A percentile compares a stretch with the other conserved stretches of the same genome.
These are phyloP conservation scores for Pseudogymnoascus sp. DNA, from an alignment of 2,329 filamentous ascomycete genomes.

Conservation along the genomic window DNA sequence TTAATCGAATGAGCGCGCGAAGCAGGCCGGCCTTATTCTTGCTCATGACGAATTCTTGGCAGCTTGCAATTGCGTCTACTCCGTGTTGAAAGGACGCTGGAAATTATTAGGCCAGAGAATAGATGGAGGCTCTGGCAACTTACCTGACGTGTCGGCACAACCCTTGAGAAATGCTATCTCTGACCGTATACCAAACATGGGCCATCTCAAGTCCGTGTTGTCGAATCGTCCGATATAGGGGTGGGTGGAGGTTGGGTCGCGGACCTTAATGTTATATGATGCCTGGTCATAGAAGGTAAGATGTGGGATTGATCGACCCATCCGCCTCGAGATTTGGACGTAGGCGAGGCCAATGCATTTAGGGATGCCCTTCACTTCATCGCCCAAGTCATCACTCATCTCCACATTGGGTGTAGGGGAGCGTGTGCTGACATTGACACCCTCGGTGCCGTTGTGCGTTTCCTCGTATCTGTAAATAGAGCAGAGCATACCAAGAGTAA, in stretches of 20 bases:
- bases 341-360: conserved; percentile 42
- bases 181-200: conserved; percentile 44
- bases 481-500: conserved; percentile 44
- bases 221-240: conserved; percentile 46
- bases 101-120: conserved; percentile 1
- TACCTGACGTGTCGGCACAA: conserved; percentile 39
- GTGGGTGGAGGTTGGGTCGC: conserved; percentile 39
- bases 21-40: conserved; percentile 42
- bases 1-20: conserved; percentile 42
- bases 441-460: conserved; percentile 43
- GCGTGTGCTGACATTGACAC: conserved; percentile 33
- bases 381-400: conserved; percentile 43
- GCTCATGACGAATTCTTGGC: conserved; percentile 48
- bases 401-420: conserved; percentile 31
- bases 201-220: conserved; percentile 47
- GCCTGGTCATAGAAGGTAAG: conserved; percentile 46
- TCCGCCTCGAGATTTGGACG: conserved; percentile 41
- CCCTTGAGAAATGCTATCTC: conserved; percentile 46
- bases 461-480: conserved; percentile 47
- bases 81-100: conserved; percentile 44
- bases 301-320: conserved; percentile 45
- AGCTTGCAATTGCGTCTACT: conserved; percentile 43
- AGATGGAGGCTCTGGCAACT: neutral
- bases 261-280: conserved; percentile 44
- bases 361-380: conserved; percentile 43